These are phyloP conservation scores for Boletus fagicola DNA, from an alignment of 768 basidiomycete species.

Conservation along the genomic window DNA sequence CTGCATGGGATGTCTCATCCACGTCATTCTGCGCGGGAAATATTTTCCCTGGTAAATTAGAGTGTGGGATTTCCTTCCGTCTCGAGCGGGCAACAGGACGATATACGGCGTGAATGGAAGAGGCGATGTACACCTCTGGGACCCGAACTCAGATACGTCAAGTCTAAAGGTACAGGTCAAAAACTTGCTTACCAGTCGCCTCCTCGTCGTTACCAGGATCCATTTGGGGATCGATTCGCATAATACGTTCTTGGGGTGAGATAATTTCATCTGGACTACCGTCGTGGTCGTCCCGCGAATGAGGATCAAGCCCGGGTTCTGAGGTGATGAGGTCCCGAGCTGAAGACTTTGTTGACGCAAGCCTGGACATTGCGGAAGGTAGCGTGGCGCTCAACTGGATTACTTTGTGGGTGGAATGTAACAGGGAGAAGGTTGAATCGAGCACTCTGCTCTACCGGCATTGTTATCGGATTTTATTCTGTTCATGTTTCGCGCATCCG, in stretches of 20 bases:
- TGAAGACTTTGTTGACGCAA: too few species aligned
- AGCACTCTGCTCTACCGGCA: too few species aligned
- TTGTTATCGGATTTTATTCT: too few species aligned
- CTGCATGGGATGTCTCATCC: slow-evolving; percentile 35
- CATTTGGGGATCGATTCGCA: too few species aligned
- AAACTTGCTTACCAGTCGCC: slow-evolving; percentile 31
- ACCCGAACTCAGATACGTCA: slow-evolving; percentile 4
- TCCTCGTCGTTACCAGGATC: slow-evolving; percentile 66
- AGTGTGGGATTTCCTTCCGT: slow-evolving; percentile 34
- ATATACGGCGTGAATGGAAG: slow-evolving; percentile 86
- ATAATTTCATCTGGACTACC: slow-evolving; percentile 27
- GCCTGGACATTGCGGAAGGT: too few species aligned
- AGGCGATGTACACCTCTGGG: slow-evolving; percentile 56
- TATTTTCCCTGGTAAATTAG: slow-evolving; percentile 13
- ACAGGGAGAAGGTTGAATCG: too few species aligned
- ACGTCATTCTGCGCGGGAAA: slow-evolving; percentile 17
- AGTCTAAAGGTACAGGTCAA: background rate
- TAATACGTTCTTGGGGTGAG: slow-evolving; percentile 1
- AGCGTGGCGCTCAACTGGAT: too few species aligned
- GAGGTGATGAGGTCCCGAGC: too few species aligned
- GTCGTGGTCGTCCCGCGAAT: slow-evolving; percentile 31
- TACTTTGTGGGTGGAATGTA: too few species aligned
- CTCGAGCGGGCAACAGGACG: slow-evolving; percentile 73
- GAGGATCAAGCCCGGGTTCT: slow-evolving; percentile 10
- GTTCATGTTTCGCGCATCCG: too few species aligned